Conservation (phyloP, 495 filamentous ascomycete species). For the Cladorrhinum samala region DNA sequence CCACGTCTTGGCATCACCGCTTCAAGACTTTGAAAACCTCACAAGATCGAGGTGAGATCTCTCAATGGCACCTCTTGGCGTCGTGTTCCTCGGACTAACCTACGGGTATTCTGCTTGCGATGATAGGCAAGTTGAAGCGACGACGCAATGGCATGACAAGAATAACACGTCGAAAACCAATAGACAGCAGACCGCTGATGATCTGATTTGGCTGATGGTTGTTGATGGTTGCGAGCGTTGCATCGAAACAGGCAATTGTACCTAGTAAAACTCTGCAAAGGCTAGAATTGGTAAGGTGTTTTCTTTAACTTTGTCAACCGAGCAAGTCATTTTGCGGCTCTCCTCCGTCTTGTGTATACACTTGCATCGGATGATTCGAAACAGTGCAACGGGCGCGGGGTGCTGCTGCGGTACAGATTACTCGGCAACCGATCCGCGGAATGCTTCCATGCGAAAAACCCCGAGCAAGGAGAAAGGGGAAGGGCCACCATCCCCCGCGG, state of each 20-base stretch:
- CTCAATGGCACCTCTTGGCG: not conserved
- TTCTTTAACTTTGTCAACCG: not conserved
- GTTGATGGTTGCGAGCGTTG: not conserved
- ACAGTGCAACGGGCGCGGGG: constrained; percentile 2
- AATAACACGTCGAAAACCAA: not conserved
- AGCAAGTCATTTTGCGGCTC: not conserved
- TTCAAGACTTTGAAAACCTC: not conserved
- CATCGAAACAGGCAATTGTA: too few relatives aligned
- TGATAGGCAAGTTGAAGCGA: not conserved
- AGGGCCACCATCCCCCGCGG: too few relatives aligned
- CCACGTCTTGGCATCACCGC: not conserved
- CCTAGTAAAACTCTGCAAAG: too few relatives aligned
- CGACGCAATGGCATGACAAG: not conserved
- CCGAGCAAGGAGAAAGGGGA: too few relatives aligned
- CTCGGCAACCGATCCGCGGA: not conserved
- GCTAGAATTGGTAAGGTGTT: not conserved
- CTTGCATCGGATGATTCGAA: not conserved
- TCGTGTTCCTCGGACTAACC: not conserved
- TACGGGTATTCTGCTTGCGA: too few relatives aligned
- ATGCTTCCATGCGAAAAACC: not conserved
- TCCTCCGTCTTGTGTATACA: not conserved
- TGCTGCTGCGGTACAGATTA: not conserved
- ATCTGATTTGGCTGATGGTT: not conserved
- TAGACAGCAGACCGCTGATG: not conserved
- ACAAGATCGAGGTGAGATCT: not conserved